Base-by-base conservation (phyloP, 345 rosid species). In the Eucalyptus virginea region DNA sequence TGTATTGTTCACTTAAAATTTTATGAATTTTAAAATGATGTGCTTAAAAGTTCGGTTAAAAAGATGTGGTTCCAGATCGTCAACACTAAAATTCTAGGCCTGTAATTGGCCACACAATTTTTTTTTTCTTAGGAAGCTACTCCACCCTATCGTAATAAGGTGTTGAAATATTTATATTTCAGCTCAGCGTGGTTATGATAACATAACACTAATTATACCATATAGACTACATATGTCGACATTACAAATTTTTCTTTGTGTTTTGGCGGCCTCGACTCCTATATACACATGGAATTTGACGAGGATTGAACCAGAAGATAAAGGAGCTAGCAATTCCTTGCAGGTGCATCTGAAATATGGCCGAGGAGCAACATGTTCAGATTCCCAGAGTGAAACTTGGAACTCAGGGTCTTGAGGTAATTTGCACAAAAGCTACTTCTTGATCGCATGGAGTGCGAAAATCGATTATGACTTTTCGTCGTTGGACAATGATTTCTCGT, bases 341-440 rank as follows among this genome's bases (percentile, higher is more conserved):
- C 37, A 7, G 77, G 1, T 30, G 34, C 77, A 65, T 65, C 77
- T n/a, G 5, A 62, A 87, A 18, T 15, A 87, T 90, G 90, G 89
- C 89, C 3, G 83, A 58, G 88, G 88, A 88, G 7, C 69, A 65
- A 88, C 60, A 28, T 42, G 23, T 72, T 34, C 86, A 80, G 21
- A 88, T 91, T 37, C 90, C 88, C 32, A 72, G 83, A 56, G 81
- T 86, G 88, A 90, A 89, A 49, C 88, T 88, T 28, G 91, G 91
- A 28, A 40, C 87, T 42, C 89, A 87, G 26, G 91, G 91, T 16
- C 89, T 89, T 15, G 86, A 89, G 88, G 90, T 89, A 30, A 62
- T 30, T 86, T n/a, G 9, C n/a, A 37, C 37, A 12, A 24, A 8
- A 26, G 16, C 2, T 44, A 23, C 52, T 32, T 56, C 28, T 14